phyloP scores from a whole-genome alignment of 495 filamentous ascomycete species.

The Antarctomyces pellizariae region DNA sequence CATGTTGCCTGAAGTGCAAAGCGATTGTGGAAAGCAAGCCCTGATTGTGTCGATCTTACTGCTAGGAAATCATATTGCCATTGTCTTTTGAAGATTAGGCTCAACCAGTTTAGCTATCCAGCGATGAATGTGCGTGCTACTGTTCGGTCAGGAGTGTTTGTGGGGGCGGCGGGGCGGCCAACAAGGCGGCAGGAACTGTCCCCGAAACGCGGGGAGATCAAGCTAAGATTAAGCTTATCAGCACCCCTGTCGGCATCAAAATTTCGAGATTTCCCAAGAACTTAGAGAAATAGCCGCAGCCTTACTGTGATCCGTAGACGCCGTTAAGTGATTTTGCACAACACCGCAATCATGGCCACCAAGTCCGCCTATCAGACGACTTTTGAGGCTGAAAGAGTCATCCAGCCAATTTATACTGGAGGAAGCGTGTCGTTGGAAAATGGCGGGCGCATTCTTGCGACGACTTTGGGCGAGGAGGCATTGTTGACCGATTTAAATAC shows the following conservation, averaged over 20 bases:
- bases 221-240: constrained; percentile 9
- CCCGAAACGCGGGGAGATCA: background rate
- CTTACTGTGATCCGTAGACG: constrained; percentile 3
- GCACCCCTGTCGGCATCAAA: too few species aligned
- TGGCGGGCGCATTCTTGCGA: constrained; percentile 62
- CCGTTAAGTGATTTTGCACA: background rate
- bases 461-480: constrained; percentile 71
- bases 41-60: too few species aligned
- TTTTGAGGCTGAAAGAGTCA: constrained; percentile 55
- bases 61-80: too few species aligned
- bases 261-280: too few species aligned
- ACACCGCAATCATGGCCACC: constrained; percentile 20
- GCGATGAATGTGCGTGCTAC: too few species aligned
- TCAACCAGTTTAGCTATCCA: too few species aligned
- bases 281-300: constrained; percentile 1
- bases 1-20: too few species aligned
- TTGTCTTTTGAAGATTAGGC: too few species aligned
- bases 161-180: too few species aligned
- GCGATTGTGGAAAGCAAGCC: too few species aligned
- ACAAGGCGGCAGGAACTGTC: too few species aligned
- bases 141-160: too few species aligned
- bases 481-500: constrained; percentile 67
- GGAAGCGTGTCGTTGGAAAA: constrained; percentile 67
- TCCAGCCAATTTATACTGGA: constrained; percentile 86
- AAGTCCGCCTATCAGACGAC: constrained; percentile 44